These are phyloP conservation scores for Ustulina deusta DNA, from an alignment of 2,329 filamentous ascomycete genomes.

Conservation along the genomic window DNA sequence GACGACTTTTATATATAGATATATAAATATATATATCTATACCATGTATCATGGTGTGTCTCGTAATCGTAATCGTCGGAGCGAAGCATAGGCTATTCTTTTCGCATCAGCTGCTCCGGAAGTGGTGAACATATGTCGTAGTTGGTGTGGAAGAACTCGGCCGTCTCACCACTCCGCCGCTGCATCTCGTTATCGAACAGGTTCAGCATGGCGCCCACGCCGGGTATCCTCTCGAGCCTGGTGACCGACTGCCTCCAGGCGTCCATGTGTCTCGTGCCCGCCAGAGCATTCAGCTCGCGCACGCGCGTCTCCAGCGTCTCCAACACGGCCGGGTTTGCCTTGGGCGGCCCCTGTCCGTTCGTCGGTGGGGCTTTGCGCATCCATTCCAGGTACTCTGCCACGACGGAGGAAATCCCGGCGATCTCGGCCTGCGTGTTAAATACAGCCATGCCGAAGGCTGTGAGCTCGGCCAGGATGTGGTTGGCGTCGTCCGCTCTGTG, in stretches of 20 bases:
- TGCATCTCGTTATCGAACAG: constrained; percentile 43
- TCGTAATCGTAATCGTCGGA: constrained; percentile 16
- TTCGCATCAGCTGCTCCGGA: constrained; percentile 36
- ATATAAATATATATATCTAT: constrained; percentile 4
- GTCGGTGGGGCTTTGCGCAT: constrained; percentile 36
- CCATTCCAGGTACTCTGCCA: constrained; percentile 45
- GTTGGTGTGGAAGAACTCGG: constrained; percentile 40
- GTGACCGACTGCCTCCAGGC: constrained; percentile 40
- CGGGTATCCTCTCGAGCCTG: constrained; percentile 37
- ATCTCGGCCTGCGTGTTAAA: constrained; percentile 45
- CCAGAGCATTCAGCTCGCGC: constrained; percentile 40
- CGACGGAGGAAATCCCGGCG: constrained; percentile 43
- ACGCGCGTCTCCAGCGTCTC: constrained; percentile 42
- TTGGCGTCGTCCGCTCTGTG: constrained; percentile 39
- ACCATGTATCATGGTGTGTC: constrained; percentile 6
- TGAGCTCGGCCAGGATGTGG: constrained; percentile 43
- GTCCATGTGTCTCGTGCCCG: constrained; percentile 37
- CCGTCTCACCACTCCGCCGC: constrained; percentile 40
- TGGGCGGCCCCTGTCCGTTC: constrained; percentile 20
- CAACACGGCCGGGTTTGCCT: constrained; percentile 36
- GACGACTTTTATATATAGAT: constrained; percentile 10
- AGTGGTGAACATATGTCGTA: constrained; percentile 39
- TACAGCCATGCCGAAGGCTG: constrained; percentile 42
- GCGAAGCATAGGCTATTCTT: constrained; percentile 19
- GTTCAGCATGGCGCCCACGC: constrained; percentile 41